These are phyloP conservation scores for Thymus quinquecostatus DNA, from an alignment of 257 asterid species.

Conservation along the genomic window DNA sequence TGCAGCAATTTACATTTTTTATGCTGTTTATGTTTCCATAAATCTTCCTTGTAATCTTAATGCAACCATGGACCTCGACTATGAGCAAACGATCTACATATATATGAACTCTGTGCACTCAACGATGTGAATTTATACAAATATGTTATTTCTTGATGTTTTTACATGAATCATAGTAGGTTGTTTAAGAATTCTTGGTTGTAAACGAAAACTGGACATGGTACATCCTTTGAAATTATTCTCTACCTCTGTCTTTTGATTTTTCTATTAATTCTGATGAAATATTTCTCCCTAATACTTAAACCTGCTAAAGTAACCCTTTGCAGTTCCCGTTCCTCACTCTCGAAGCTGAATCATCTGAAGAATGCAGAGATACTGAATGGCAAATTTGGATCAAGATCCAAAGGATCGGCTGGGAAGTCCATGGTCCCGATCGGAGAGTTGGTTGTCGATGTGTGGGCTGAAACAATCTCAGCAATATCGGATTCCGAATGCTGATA, in stretches of 20 bases:
- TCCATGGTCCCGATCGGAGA: conserved; percentile 74
- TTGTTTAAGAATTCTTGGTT: conserved; percentile 7
- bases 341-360: conserved; percentile 35
- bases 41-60: conserved; percentile 16
- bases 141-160: conserved; percentile 6
- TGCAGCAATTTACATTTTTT: background rate
- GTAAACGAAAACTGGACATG: conserved; percentile 10
- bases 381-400: conserved; percentile 60
- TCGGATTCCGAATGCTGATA: conserved; percentile 40
- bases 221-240: conserved; percentile 15
- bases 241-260: conserved; percentile 2
- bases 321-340: conserved; percentile 14
- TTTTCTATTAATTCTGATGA: conserved; percentile 13
- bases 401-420: conserved; percentile 45
- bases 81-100: conserved; percentile 1
- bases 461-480: conserved; percentile 58
- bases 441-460: conserved; percentile 69
- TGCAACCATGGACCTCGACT: background rate
- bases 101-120: background rate
- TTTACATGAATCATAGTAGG: background rate
- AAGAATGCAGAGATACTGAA: conserved; percentile 51
- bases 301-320: conserved; percentile 13
- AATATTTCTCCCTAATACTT: conserved; percentile 4
- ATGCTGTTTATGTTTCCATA: background rate
- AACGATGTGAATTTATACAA: background rate